Evolutionary conservation across 164 flowering plant genomes (phyloP), one percentile per base, ranked within the genome.

Genomic region (Liriodendron chinense): DNA sequence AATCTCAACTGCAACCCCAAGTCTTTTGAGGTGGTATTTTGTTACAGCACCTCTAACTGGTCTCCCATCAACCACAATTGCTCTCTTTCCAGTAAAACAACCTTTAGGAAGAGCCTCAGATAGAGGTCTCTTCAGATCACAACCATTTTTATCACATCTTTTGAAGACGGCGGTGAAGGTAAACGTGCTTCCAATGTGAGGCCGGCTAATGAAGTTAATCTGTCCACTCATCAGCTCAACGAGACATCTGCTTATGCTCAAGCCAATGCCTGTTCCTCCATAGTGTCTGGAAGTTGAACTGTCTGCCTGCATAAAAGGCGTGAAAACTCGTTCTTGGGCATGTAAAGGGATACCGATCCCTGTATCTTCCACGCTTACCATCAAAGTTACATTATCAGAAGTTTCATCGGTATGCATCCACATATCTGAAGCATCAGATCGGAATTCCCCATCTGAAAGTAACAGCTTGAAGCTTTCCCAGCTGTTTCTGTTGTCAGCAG

Each of bases 281-380:
- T 88, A 93, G 70, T 85, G 78, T 82, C 98, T 82, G 23, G 98
- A 94, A 53, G 97, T 92, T 23, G 98, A 93, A 80, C 97, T 94
- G 73, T 94, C 98, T 24, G 95, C 98, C 82, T 94, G 98, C 97
- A 94, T 88, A 79, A 94, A 94, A 34, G 98, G 97, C 57, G 82
- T 94, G 82, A 92, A 94, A 74, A 94, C 89, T 28, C 89, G 87
- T 13, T 87, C 89, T 75, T 92, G 98, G 5, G 94, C 94, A 47
- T 50, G 76, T 69, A 86, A 76, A 16, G 97, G 95, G 47, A 94
- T 94, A 53, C 98, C 98, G 66, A 88, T 90, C 57, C 98, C 98
- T 9, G 98, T 94, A 82, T 94, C 98, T 80, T 94, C 98, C 70
- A 94, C 95, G 75, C 80, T 84, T 8, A 94, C 87, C 84, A 86